These are phyloP conservation scores for Epicoccum nigrum DNA, from an alignment of 2,329 filamentous ascomycete genomes.

Conservation along the genomic window DNA sequence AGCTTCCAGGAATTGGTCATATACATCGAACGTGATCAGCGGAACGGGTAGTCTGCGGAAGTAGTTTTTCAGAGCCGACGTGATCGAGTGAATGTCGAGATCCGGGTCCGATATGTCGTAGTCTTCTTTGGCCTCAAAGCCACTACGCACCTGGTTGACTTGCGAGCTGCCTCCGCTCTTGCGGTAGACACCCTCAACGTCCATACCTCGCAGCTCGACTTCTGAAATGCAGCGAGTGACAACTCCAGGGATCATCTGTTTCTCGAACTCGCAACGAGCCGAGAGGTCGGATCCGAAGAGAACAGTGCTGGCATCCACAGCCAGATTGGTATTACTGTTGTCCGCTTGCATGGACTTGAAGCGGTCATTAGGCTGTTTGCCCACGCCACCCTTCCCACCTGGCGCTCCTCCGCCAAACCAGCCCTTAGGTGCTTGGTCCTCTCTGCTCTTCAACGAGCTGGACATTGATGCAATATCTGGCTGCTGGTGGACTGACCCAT, in stretches of 20 bases:
- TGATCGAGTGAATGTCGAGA: constrained; percentile 94
- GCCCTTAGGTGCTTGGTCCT: constrained; percentile 36
- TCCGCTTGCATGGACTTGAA: constrained; percentile 47
- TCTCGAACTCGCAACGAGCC: constrained; percentile 85
- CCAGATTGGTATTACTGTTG: constrained; percentile 52
- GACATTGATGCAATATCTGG: constrained; percentile 39
- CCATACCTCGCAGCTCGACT: constrained; percentile 92
- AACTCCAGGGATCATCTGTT: constrained; percentile 85
- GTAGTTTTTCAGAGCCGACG: constrained; percentile 95
- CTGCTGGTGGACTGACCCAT: constrained; percentile 45
- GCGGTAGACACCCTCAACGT: constrained; percentile 95
- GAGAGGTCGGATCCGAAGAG: constrained; percentile 91
- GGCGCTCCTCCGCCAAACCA: constrained; percentile 38
- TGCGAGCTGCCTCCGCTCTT: constrained; percentile 94
- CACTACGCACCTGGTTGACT: constrained; percentile 86
- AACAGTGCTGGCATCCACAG: constrained; percentile 47
- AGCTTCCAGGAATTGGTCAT: constrained; percentile 85
- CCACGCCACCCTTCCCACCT: constrained; percentile 25
- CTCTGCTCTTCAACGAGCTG: constrained; percentile 37
- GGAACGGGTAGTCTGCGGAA: constrained; percentile 91
- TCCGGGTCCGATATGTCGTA: constrained; percentile 93
- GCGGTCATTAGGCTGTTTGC: constrained; percentile 25
- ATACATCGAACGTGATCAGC: constrained; percentile 89
- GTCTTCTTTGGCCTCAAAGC: constrained; percentile 84
- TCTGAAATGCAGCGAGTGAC: constrained; percentile 95